Evolutionary conservation across 2,329 filamentous ascomycete species (phyloP), one percentile per base, ranked within the genome.

Genomic region (Septoria linicola): DNA sequence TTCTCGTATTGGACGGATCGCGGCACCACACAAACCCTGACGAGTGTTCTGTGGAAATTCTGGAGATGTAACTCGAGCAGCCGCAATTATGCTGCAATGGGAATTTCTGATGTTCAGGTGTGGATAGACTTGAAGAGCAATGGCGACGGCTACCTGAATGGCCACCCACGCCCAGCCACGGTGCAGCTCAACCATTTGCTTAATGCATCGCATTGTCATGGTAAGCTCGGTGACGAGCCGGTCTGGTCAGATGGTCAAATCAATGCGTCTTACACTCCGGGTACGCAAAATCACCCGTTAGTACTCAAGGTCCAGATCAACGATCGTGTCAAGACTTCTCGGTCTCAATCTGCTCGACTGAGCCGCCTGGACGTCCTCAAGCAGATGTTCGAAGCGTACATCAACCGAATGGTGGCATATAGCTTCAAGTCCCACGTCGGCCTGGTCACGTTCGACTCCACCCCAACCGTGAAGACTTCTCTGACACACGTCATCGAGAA

Each of bases 321-420:
- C 1, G 17, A 20, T 17, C 23, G 19, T 27, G n/a, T n/a, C n/a
- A 5, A 27, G 23, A 27, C 23, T 10, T 27, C 23, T 5, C 23
- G 23, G 5, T 27, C 23, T 27, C 5, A 10, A 5, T 27, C 23
- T 27, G 23, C 23, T 27, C 23, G 23, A 17, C 17, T 66, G 23
- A 57, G 51, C 20, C 56, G 66, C 8, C 57, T 71, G 8, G 67
- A 69, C 34, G 67, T 71, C 3, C 51, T 68, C 13, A 70, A 71
- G 53, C 64, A 71, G 43, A 67, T 71, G 57, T 72, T 71, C 45
- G 63, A 68, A 34, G 63, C 66, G 5, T 63, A 69, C 49, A 60
- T 72, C 53, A 70, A 72, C 45, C 57, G 68, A 5, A 57, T 68
- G 1, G 55, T 71, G n/a, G 70, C 69, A 2, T 71, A 71, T 49